Conservation (phyloP, 495 filamentous ascomycete genomes). For the Podospora bellae-mahoneyi region DNA sequence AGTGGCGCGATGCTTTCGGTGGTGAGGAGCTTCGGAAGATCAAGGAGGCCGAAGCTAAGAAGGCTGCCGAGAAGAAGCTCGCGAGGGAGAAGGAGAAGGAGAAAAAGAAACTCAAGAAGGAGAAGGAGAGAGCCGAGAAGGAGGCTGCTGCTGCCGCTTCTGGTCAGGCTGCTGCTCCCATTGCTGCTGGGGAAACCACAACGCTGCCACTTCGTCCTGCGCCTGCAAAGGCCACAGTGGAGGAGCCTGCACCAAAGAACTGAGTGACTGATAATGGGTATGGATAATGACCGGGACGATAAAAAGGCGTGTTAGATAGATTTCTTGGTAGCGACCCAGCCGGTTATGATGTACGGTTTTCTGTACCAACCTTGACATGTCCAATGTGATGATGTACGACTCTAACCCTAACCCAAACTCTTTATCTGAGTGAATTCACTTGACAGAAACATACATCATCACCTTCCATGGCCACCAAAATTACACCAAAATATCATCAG, state of each 20-base stretch:
- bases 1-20: slow-evolving; percentile 80
- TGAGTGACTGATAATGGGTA: not conserved
- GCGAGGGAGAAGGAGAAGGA: slow-evolving; percentile 33
- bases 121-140: slow-evolving; percentile 15
- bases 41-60: slow-evolving; percentile 30
- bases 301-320: slow-evolving; percentile 3
- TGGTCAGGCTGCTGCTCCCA: slow-evolving; percentile 11
- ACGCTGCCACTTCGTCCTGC: slow-evolving; percentile 17
- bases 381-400: not conserved
- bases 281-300: slow-evolving; percentile 3
- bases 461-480: not conserved
- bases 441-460: not conserved
- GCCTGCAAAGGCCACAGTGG: not conserved
- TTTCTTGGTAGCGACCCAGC: not conserved
- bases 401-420: not conserved
- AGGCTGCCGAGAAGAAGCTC: slow-evolving; percentile 26
- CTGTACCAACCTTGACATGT: not conserved
- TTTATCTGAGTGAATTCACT: not conserved
- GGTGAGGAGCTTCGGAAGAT: slow-evolving; percentile 57
- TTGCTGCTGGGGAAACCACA: slow-evolving; percentile 10
- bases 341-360: not conserved
- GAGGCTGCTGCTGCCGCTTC: slow-evolving; percentile 18
- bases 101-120: slow-evolving; percentile 31
- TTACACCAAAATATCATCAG: not conserved
- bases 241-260: slow-evolving; percentile 8